Evolutionary conservation across 2,329 filamentous ascomycete genomes (phyloP).

Genomic region (Hypoxylon sp.): DNA sequence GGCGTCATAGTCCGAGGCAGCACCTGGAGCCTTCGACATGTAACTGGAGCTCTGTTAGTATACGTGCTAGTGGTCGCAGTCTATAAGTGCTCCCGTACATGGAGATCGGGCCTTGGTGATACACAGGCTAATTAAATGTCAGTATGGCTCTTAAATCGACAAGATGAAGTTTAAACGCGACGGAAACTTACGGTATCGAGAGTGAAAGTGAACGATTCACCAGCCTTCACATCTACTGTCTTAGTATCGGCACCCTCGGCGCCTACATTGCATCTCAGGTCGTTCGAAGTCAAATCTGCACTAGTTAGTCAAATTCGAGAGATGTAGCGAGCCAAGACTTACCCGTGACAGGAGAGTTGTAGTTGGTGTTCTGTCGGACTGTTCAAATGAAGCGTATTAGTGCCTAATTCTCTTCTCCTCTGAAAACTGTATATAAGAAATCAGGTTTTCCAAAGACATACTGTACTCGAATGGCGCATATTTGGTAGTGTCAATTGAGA

Average conservation of each 20-base stretch:
- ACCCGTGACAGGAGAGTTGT: slow-evolving; percentile 63
- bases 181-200: slow-evolving; percentile 52
- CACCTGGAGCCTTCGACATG: slow-evolving; percentile 59
- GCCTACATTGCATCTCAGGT: slow-evolving; percentile 61
- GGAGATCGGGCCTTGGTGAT: slow-evolving; percentile 61
- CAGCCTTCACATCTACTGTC: slow-evolving; percentile 56
- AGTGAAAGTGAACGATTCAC: slow-evolving; percentile 58
- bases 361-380: slow-evolving; percentile 64
- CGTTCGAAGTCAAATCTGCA: slow-evolving; percentile 57
- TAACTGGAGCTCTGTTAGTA: slow-evolving; percentile 51
- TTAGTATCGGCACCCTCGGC: slow-evolving; percentile 54
- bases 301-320: slow-evolving; percentile 26
- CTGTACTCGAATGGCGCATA: slow-evolving; percentile 57
- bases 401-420: not conserved
- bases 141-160: not conserved
- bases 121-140: slow-evolving; percentile 54
- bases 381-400: slow-evolving; percentile 18
- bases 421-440: no score
- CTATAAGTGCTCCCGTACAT: slow-evolving; percentile 47
- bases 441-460: slow-evolving; percentile 32
- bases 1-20: slow-evolving; percentile 57
- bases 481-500: slow-evolving; percentile 54
- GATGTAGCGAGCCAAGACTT: not conserved
- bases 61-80: not conserved
- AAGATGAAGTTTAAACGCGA: not conserved